Evolutionary conservation across 1,284 basidiomycete species (phyloP).

Genomic region (Ceratobasidium sp.): DNA sequence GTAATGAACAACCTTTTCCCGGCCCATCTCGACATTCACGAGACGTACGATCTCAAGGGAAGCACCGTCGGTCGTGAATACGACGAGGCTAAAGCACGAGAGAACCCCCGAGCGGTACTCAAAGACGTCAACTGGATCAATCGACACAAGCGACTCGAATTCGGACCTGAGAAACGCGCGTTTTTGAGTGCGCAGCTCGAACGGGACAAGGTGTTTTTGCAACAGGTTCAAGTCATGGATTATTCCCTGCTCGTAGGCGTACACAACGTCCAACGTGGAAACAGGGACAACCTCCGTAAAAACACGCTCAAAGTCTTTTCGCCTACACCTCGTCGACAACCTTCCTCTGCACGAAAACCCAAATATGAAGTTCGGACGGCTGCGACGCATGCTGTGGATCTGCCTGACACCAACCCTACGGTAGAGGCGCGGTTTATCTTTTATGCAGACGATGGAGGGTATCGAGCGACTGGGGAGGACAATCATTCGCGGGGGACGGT

Average conservation of each 20-base stretch:
- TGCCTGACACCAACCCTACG: slow-evolving; percentile 77
- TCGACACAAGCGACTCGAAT: slow-evolving; percentile 80
- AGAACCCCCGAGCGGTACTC: slow-evolving; percentile 89
- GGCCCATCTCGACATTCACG: slow-evolving; percentile 96
- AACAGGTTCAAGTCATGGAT: slow-evolving; percentile 92
- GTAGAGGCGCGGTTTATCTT: slow-evolving; percentile 92
- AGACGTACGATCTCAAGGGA: slow-evolving; percentile 98
- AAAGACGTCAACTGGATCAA: slow-evolving; percentile 99
- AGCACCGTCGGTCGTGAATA: slow-evolving; percentile 92
- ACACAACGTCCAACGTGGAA: slow-evolving; percentile 92
- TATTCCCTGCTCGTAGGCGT: slow-evolving; percentile 96
- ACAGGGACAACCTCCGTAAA: slow-evolving; percentile 89
- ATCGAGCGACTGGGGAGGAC: slow-evolving; percentile 88
- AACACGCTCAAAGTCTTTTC: slow-evolving; percentile 94
- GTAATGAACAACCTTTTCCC: slow-evolving; percentile 99
- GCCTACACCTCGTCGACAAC: slow-evolving; percentile 62
- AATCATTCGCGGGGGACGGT: slow-evolving; percentile 84
- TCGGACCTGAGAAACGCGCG: slow-evolving; percentile 95
- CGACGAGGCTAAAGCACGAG: slow-evolving; percentile 83
- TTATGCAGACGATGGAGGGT: slow-evolving; percentile 96
- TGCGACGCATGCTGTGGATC: slow-evolving; percentile 57
- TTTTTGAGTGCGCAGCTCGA: slow-evolving; percentile 91
- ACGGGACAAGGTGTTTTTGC: slow-evolving; percentile 89
- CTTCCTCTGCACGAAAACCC: slow-evolving; percentile 18
- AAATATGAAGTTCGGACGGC: slow-evolving; percentile 40